These are phyloP conservation scores for Cladophialophora chaetospira DNA, from an alignment of 2,329 filamentous ascomycete genomes.

Conservation along the genomic window DNA sequence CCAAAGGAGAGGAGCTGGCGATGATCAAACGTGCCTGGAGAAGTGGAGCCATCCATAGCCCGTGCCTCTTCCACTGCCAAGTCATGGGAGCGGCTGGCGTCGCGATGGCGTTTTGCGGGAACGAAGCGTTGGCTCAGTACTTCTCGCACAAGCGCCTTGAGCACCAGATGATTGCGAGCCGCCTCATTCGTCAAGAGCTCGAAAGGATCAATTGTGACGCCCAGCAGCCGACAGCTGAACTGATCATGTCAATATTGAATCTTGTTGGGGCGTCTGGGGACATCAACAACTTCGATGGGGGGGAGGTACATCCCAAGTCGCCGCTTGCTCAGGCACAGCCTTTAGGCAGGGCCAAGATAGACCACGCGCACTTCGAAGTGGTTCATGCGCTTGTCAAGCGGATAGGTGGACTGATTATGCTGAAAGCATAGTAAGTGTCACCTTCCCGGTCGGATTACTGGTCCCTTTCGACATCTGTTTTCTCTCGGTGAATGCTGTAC, in stretches of 20 bases:
- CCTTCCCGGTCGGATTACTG: no score
- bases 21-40: not conserved
- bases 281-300: not conserved
- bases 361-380: not conserved
- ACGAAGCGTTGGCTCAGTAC: not conserved
- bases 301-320: not conserved
- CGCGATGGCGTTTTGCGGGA: not conserved
- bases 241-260: constrained; percentile 1
- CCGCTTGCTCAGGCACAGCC: constrained; percentile 2
- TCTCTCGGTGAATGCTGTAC: no score
- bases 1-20: not conserved
- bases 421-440: constrained; percentile 7
- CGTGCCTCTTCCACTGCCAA: constrained; percentile 1
- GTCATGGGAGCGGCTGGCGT: not conserved
- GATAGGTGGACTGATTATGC: not conserved
- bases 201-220: not conserved
- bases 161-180: not conserved
- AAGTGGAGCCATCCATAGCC: not conserved
- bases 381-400: not conserved
- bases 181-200: not conserved
- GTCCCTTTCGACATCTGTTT: no score
- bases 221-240: not conserved
- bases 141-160: not conserved
- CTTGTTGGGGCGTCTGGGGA: not conserved
- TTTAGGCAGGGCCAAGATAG: not conserved